Percentiles rank a stretch among this genome's conserved stretches.
These are phyloP conservation scores for Elaeis oleifera DNA, from an alignment of 202 grass and related monocot genomes.

Conservation along the genomic window DNA sequence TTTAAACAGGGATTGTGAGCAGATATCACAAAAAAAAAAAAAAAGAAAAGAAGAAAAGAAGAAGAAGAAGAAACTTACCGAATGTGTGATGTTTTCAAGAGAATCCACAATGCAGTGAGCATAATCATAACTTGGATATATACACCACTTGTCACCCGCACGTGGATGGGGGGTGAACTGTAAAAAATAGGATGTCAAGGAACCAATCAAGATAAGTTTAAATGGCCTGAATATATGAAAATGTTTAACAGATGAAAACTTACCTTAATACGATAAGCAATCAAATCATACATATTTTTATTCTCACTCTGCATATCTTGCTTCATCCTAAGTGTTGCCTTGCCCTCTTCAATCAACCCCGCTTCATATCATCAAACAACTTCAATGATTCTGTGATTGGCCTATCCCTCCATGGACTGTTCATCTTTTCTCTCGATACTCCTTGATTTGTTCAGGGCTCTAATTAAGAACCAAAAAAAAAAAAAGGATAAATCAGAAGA, in stretches of 20 bases:
- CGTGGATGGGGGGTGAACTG: slow-evolving; percentile 91
- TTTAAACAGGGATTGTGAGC: not conserved
- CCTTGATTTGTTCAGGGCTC: slow-evolving; percentile 54
- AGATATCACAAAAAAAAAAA: not conserved
- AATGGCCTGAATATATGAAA: not conserved
- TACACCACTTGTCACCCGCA: slow-evolving; percentile 90
- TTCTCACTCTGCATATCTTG: slow-evolving; percentile 98
- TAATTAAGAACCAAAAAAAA: slow-evolving; percentile 10
- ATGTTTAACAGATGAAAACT: slow-evolving; percentile 3
- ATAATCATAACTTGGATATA: slow-evolving; percentile 94
- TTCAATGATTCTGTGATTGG: slow-evolving; percentile 68
- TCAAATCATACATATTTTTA: slow-evolving; percentile 90
- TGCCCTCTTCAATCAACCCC: slow-evolving; percentile 71
- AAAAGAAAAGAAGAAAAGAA: not conserved
- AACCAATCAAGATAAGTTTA: slow-evolving; percentile 8
- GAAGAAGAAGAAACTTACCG: slow-evolving; percentile 37
- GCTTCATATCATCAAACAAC: slow-evolving; percentile 78
- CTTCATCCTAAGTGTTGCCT: slow-evolving; percentile 86
- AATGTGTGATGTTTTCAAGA: slow-evolving; percentile 89
- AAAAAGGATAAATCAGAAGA: not conserved
- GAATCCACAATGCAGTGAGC: slow-evolving; percentile 97
- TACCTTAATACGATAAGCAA: slow-evolving; percentile 96
- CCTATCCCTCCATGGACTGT: slow-evolving; percentile 93
- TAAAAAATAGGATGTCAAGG: slow-evolving; percentile 1
- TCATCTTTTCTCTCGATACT: slow-evolving; percentile 81